phyloP scores from a whole-genome alignment of 1,284 basidiomycete species.

The Pholiota adiposa region DNA sequence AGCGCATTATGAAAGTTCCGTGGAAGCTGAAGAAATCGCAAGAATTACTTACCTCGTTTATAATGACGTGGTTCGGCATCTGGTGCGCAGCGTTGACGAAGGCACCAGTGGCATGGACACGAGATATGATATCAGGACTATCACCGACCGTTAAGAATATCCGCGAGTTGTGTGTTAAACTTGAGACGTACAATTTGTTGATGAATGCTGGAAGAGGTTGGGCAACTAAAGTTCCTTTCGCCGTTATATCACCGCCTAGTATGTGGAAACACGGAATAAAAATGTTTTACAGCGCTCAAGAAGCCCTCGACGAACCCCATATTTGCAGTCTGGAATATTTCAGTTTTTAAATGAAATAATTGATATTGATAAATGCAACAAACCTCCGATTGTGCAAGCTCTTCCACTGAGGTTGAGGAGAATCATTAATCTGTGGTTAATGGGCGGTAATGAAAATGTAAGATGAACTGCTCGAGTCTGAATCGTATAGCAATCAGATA shows the following conservation, averaged over 20 bases:
- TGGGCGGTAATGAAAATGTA: constrained; percentile 18
- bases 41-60: constrained; percentile 70
- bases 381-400: constrained; percentile 80
- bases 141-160: not conserved
- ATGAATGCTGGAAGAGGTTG: constrained; percentile 71
- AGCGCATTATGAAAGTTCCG: constrained; percentile 9
- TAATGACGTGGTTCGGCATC: constrained; percentile 83
- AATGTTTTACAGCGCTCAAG: not conserved
- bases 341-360: constrained; percentile 12
- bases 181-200: constrained; percentile 48
- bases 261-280: constrained; percentile 15
- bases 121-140: constrained; percentile 79
- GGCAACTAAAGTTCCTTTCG: constrained; percentile 63
- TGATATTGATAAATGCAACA: constrained; percentile 15
- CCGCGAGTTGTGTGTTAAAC: not conserved
- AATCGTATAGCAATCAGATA: constrained; percentile 26
- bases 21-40: constrained; percentile 6
- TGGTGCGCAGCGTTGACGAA: constrained; percentile 67
- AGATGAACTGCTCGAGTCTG: constrained; percentile 8
- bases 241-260: constrained; percentile 69
- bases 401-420: constrained; percentile 87
- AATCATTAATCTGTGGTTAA: constrained; percentile 63
- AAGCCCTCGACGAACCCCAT: constrained; percentile 59
- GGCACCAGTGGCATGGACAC: constrained; percentile 64
- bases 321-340: constrained; percentile 64